Base-by-base conservation (phyloP, 2,329 filamentous ascomycete species). In the Bipolaris gigantea region DNA sequence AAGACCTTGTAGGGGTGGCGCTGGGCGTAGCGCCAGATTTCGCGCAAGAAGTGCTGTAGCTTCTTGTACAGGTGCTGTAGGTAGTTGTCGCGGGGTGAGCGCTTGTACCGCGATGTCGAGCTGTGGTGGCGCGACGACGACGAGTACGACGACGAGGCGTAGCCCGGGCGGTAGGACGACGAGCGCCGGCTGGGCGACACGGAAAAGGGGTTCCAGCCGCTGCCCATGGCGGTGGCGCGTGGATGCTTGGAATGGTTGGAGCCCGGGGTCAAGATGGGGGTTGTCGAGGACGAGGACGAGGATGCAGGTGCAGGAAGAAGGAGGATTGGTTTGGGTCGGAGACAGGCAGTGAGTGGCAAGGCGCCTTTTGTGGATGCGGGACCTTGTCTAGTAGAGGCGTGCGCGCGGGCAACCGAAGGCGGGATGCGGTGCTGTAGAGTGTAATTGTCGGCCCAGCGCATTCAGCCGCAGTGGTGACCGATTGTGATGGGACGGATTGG, bases 1-100 rank as follows among this genome's bases (percentile, higher is more conserved):
- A 97, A 89, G 43, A 96, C 89, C 77, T 95, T 95, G 70, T 91
- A 77, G 0, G 92, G 93, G 77, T 97, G 88, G 34, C 85, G 83
- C 71, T 90, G 88, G 66, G 90, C 89, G 77, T 93, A 96, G 72
- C 60, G 87, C 84, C 72, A 88, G 81, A 97, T 85, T 71, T 96
- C 87, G 67, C 89, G 88, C 53, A 96, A 78, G 58, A 96, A 84
- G 39, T 88, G 86, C 70, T 88, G 88, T 56, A 97, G 84, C 67
- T 90, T 88, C 74, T 85, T 84, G 73, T 90, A 82, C 42, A 91
- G 81, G 63, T 87, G 86, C 51, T 85, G 79, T 59, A 96, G 76
- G 78, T 95, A 96, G 68, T 87, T 88, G 56, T 85, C 82, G 62
- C 93, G 89, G 2, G 93, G 90, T 3, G 81, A 77, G 16, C 89